Evolutionary conservation across 306 rosid species (phyloP).

Genomic region (Trifolium repens): DNA sequence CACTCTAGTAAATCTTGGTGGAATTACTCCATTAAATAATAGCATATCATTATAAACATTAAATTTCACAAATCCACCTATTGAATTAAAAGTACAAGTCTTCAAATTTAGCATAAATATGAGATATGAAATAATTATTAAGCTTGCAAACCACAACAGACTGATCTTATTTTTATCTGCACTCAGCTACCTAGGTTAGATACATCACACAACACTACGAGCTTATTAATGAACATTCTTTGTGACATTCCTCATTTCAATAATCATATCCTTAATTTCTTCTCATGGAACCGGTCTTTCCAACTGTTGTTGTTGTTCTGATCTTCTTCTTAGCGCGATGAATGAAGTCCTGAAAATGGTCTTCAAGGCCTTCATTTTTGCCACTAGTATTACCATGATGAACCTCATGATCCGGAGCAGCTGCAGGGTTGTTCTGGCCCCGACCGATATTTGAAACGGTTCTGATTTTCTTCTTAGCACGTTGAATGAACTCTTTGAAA

Average conservation of each 20-base stretch:
- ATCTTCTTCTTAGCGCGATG: slow-evolving; percentile 50
- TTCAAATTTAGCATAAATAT: background rate
- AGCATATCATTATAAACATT: background rate
- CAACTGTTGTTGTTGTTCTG: slow-evolving; percentile 44
- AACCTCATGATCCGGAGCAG: slow-evolving; percentile 32
- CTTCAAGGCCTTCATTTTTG: slow-evolving; percentile 40
- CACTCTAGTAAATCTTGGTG: background rate
- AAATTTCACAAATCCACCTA: slow-evolving; percentile 4
- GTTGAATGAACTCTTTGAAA: slow-evolving; percentile 50
- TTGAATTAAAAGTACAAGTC: slow-evolving; percentile 7
- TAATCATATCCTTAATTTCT: slow-evolving; percentile 37
- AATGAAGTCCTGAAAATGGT: slow-evolving; percentile 57
- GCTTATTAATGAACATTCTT: slow-evolving; percentile 1
- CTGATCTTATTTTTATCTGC: slow-evolving; percentile 27
- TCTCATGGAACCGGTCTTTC: slow-evolving; percentile 48
- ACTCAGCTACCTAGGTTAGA: slow-evolving; percentile 17
- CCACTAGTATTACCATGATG: slow-evolving; percentile 8
- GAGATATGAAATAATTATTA: slow-evolving; percentile 7
- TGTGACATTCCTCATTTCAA: background rate
- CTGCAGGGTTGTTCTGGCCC: slow-evolving; percentile 30
- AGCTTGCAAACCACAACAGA: background rate
- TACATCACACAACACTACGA: slow-evolving; percentile 11
- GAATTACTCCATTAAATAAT: background rate
- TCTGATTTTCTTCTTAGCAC: slow-evolving; percentile 44
- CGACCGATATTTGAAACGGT: slow-evolving; percentile 42